phyloP scores from a whole-genome alignment of 2,329 filamentous ascomycete genomes.

The Talaromyces verruculosus region DNA sequence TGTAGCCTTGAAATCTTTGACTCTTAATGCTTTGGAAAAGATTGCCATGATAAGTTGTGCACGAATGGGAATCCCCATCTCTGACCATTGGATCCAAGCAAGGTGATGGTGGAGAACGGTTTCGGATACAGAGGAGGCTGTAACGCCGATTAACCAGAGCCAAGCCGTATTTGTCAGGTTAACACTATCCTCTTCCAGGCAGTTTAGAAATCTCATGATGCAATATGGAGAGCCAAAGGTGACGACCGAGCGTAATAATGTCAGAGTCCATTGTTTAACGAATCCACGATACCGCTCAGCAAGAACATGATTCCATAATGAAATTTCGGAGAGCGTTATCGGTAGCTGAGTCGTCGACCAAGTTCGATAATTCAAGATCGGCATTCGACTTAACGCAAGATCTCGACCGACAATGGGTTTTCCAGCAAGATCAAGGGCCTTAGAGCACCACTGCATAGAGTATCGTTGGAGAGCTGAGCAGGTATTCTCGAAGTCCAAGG shows the following conservation, averaged over 20 bases:
- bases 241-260: not conserved
- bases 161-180: not conserved
- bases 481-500: not conserved
- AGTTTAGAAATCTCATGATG: constrained; percentile 4
- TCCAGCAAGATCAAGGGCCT: not conserved
- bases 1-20: not conserved
- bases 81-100: constrained; percentile 10
- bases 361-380: constrained; percentile 8
- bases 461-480: constrained; percentile 9
- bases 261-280: constrained; percentile 11
- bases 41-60: constrained; percentile 11
- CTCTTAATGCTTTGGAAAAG: constrained; percentile 4
- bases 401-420: not conserved
- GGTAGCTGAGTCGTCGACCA: constrained; percentile 3
- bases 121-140: not conserved
- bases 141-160: constrained; percentile 5
- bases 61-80: constrained; percentile 9
- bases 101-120: constrained; percentile 3
- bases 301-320: constrained; percentile 11
- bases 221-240: constrained; percentile 10
- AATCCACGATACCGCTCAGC: not conserved
- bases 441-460: constrained; percentile 11
- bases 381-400: not conserved
- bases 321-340: not conserved
- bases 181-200: constrained; percentile 7